Evolutionary conservation across 1,284 basidiomycete genomes (phyloP).

Genomic region (Marasmius tenuissimus): DNA sequence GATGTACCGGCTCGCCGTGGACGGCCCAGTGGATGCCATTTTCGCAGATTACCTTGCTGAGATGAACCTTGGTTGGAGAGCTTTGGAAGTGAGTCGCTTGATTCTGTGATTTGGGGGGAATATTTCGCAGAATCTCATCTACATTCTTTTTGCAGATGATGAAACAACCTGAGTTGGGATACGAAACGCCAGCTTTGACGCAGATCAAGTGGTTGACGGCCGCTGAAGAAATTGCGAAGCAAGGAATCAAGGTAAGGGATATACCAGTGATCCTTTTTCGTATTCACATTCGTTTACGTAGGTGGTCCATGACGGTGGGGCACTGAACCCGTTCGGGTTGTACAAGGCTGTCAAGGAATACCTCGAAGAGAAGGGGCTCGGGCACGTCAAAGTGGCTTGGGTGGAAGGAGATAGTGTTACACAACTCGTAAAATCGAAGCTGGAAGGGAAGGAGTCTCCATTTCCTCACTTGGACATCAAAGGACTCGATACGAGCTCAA

Average conservation of each 20-base stretch:
- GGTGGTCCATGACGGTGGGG: slow-evolving; percentile 20
- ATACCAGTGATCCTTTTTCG: not conserved
- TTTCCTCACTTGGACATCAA: slow-evolving; percentile 13
- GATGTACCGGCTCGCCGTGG: slow-evolving; percentile 12
- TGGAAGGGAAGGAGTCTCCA: not conserved
- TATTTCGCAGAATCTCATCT: not conserved
- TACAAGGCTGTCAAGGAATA: slow-evolving; percentile 14
- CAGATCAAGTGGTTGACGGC: slow-evolving; percentile 14
- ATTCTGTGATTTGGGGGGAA: not conserved
- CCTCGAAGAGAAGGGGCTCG: slow-evolving; percentile 11
- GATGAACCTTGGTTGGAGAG: slow-evolving; percentile 18
- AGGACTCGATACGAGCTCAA: slow-evolving; percentile 10
- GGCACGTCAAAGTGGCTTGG: slow-evolving; percentile 20
- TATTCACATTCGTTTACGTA: not conserved
- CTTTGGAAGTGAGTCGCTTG: slow-evolving; percentile 2
- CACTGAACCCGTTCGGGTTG: slow-evolving; percentile 17
- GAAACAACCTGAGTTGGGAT: slow-evolving; percentile 12
- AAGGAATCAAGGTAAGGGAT: slow-evolving; percentile 17
- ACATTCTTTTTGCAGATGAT: slow-evolving; percentile 2
- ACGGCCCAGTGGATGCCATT: slow-evolving; percentile 21
- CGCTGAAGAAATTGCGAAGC: slow-evolving; percentile 15
- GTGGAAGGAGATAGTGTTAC: slow-evolving; percentile 22
- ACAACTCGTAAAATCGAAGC: slow-evolving; percentile 2
- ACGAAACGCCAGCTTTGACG: slow-evolving; percentile 17
- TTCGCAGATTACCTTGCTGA: slow-evolving; percentile 24